Evolutionary conservation across 164 flowering plant species (phyloP), one percentile per base, ranked within the genome.

Genomic region (Cinnamomum micranthum): DNA sequence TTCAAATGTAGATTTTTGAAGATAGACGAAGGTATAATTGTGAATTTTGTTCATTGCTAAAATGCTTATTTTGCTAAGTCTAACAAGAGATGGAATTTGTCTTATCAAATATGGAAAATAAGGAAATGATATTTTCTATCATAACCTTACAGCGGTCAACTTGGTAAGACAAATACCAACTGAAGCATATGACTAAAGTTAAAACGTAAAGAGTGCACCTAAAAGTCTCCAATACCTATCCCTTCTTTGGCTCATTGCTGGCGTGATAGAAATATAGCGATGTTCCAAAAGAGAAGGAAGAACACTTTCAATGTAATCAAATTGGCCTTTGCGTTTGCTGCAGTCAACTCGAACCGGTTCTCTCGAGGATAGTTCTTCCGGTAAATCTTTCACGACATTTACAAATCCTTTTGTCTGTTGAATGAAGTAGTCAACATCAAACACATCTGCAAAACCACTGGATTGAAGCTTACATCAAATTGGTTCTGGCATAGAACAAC

Each of bases 391-490:
- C 6, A 87, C 87, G 74, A 95, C 90, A 60, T 84, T 79, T 66
- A 90, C 77, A 83, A 86, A 93, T 69, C 90, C 92, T 75, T 79
- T 80, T 89, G 90, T 86, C 79, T 90, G 84, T 73, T 87, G 81
- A 73, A 92, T 88, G 92, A 95, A 95, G 85, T 87, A 89, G 63
- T 93, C 94, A 20, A 88, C 97, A 85, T 95, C 99, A 86, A 93
- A 95, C 28, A 93, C 93, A 91, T 93, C 99, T 87, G 91, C 95
- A 89, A 95, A 95, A 75, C 97, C 99, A 86, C 99, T 95, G 95
- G 20, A 15, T 64, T 15, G 62, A 77, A 74, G 77, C 58, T 47
- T 23, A 74, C 17, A 74, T 71, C 66, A 47, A 55, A 73, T 50
- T 23, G n/a, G 20, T 66, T 25, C 50, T n/a, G 28, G 25, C 66